phyloP scores from a whole-genome alignment of 768 basidiomycete species.

The Suillus americanus region DNA sequence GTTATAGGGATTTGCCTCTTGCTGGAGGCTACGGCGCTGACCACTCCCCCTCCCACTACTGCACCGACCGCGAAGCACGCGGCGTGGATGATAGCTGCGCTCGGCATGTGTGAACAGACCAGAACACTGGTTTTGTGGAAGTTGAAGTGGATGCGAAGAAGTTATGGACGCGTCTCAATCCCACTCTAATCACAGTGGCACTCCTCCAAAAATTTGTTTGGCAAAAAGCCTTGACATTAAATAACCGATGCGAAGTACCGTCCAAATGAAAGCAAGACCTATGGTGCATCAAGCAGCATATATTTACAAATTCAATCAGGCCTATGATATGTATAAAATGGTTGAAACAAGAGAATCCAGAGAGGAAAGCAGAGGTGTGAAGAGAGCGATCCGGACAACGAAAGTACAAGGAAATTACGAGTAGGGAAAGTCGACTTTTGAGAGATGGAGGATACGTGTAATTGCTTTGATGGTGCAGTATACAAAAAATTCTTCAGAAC shows the following conservation, averaged over 20 bases:
- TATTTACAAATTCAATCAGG: constrained; percentile 20
- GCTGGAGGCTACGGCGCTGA: constrained; percentile 44
- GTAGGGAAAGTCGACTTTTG: constrained; percentile 6
- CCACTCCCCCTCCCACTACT: constrained; percentile 74
- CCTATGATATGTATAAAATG: constrained; percentile 24
- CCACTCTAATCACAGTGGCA: neutral
- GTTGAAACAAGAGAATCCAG: constrained; percentile 11
- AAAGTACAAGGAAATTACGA: constrained; percentile 5
- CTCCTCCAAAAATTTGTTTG: constrained; percentile 1
- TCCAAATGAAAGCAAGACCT: neutral
- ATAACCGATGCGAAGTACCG: neutral
- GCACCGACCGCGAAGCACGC: constrained; percentile 85
- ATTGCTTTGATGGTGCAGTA: constrained; percentile 2
- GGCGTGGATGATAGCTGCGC: constrained; percentile 52
- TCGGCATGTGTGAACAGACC: constrained; percentile 38
- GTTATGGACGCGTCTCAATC: neutral
- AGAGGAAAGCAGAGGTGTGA: constrained; percentile 10
- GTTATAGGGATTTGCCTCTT: constrained; percentile 17
- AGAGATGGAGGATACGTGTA: constrained; percentile 1
- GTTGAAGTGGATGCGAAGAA: neutral
- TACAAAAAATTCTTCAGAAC: constrained; percentile 4
- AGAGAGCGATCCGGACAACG: constrained; percentile 12
- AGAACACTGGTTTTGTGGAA: neutral
- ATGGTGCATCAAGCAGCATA: constrained; percentile 28
- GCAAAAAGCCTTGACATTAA: constrained; percentile 4